phyloP scores from a whole-genome alignment of 768 basidiomycete species.

The Cyathus striatus region DNA sequence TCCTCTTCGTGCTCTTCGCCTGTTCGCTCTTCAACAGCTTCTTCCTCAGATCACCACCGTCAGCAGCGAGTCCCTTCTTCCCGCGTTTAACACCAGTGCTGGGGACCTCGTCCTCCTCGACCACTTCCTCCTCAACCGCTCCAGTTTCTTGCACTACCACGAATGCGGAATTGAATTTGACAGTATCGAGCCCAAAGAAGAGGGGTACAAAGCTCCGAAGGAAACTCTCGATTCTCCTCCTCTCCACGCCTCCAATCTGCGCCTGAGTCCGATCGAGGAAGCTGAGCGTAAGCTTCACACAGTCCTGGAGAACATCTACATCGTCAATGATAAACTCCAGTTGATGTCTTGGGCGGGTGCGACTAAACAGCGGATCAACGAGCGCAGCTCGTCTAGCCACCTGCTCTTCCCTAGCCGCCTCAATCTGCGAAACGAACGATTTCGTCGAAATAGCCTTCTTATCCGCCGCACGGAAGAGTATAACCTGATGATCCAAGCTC shows the following conservation, averaged over 20 bases:
- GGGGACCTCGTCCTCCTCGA: conserved; percentile 46
- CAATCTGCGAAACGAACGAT: conserved; percentile 78
- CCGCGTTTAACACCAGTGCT: conserved; percentile 25
- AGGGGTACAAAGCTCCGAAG: conserved; percentile 72
- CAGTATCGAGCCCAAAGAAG: conserved; percentile 71
- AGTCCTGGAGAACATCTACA: conserved; percentile 75
- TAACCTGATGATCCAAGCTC: conserved; percentile 89
- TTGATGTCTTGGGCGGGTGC: conserved; percentile 71
- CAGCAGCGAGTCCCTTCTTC: conserved; percentile 14
- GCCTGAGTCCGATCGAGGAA: conserved; percentile 87
- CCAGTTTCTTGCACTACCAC: conserved; percentile 45
- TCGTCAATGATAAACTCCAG: conserved; percentile 76
- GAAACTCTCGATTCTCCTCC: conserved; percentile 79
- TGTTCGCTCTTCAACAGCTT: conserved; percentile 80
- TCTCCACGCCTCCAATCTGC: conserved; percentile 65
- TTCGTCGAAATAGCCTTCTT: conserved; percentile 79
- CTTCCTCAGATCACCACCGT: conserved; percentile 67
- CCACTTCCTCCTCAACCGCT: conserved; percentile 48
- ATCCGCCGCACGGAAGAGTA: conserved; percentile 85
- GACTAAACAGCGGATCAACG: conserved; percentile 49
- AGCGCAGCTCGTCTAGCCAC: conserved; percentile 65
- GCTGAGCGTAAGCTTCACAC: conserved; percentile 82
- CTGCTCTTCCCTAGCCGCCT: conserved; percentile 79
- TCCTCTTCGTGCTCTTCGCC: conserved; percentile 62
- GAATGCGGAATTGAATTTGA: conserved; percentile 66